Evolutionary conservation across 2,329 filamentous ascomycete species (phyloP).

Genomic region (Colletotrichum coccodes): DNA sequence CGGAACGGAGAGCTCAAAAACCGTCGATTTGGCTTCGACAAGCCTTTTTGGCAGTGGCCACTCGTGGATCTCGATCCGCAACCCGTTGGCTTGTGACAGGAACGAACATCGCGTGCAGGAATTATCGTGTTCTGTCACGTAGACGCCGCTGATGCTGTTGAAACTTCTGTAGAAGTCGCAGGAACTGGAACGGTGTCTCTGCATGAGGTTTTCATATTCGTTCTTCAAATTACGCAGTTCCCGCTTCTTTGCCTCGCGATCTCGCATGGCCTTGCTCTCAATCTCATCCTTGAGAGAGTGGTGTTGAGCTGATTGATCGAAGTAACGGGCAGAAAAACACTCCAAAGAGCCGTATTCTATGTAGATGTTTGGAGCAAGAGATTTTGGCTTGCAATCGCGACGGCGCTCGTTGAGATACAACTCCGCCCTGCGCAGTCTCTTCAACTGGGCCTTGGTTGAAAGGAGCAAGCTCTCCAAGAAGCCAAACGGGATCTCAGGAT

Average conservation of each 20-base stretch:
- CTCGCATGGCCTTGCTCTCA: slow-evolving; percentile 40
- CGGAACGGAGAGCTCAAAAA: slow-evolving; percentile 64
- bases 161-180: slow-evolving; percentile 3
- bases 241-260: slow-evolving; percentile 40
- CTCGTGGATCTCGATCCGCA: slow-evolving; percentile 62
- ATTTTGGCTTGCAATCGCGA: slow-evolving; percentile 33
- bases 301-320: slow-evolving; percentile 48
- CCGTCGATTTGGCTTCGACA: slow-evolving; percentile 49
- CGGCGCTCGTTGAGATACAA: slow-evolving; percentile 52
- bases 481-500: slow-evolving; percentile 50
- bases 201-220: slow-evolving; percentile 42
- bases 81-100: slow-evolving; percentile 39
- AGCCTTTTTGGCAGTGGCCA: slow-evolving; percentile 60
- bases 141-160: background rate
- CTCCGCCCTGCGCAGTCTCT: slow-evolving; percentile 56
- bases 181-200: background rate
- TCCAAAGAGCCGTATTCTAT: slow-evolving; percentile 41
- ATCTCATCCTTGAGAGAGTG: background rate
- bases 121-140: slow-evolving; percentile 7
- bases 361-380: slow-evolving; percentile 44
- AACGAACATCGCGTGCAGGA: slow-evolving; percentile 50
- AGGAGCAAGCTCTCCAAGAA: slow-evolving; percentile 58
- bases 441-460: slow-evolving; percentile 53
- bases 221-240: slow-evolving; percentile 44
- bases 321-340: slow-evolving; percentile 61